Conservation (phyloP, 192 early-diverging fungal genomes). For the Rhizophlyctis rosea region DNA sequence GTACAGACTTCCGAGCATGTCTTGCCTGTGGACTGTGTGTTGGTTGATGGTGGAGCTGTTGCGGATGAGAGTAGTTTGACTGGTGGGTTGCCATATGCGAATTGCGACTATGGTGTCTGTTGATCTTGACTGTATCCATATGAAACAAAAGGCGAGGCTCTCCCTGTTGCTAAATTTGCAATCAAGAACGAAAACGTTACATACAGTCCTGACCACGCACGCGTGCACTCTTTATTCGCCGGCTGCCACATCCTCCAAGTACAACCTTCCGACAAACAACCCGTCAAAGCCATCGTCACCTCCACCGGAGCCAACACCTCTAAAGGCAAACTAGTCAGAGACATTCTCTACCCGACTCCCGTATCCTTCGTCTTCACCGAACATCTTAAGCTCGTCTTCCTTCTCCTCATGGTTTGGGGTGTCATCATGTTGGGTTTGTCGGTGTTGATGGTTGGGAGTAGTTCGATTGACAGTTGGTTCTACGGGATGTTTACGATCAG, state of each 20-base stretch:
- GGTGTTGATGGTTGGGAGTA: constrained; percentile 18
- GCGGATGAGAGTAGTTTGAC: constrained; percentile 41
- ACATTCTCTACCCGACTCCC: constrained; percentile 48
- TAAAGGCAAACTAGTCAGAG: constrained; percentile 46
- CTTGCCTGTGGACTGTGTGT: background rate
- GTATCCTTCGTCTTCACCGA: no score
- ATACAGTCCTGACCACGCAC: constrained; percentile 21
- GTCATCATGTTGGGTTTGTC: no score
- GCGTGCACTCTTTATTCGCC: no score
- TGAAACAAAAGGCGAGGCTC: constrained; percentile 72
- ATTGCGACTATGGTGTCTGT: no score
- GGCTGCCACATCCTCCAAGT: no score
- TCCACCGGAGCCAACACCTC: constrained; percentile 43
- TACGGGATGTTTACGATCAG: no score
- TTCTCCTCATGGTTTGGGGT: no score
- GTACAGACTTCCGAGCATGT: constrained; percentile 15
- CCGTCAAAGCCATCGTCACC: constrained; percentile 37
- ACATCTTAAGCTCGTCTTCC: no score
- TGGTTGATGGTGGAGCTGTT: constrained; percentile 39
- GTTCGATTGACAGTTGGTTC: no score
- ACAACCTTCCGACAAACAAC: no score
- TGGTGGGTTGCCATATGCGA: no score
- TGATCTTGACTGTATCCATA: no score
- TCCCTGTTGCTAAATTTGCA: constrained; percentile 74
- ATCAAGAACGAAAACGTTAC: constrained; percentile 51